phyloP scores from a whole-genome alignment of 208 protist species.

The Acanthamoeba lugdunensis region DNA sequence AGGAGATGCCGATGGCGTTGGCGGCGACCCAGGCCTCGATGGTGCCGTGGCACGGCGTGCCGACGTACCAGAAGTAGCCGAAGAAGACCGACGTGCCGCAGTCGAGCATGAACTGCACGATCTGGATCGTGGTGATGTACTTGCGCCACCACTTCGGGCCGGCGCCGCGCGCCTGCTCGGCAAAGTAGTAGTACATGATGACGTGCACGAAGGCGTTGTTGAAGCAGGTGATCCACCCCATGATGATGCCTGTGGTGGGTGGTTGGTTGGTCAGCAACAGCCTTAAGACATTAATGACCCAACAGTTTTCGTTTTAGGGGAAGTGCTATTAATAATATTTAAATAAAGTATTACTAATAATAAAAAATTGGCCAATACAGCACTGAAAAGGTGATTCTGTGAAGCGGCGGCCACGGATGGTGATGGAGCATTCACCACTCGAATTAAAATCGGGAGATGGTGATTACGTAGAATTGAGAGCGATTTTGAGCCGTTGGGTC shows the following conservation, averaged over 20 bases:
- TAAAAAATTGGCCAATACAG: no score
- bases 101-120: conserved; percentile 29
- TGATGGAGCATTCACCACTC: no score
- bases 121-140: conserved; percentile 25
- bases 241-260: not conserved
- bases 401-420: no score
- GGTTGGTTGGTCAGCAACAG: no score
- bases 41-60: conserved; percentile 19
- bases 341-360: no score
- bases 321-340: no score
- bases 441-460: no score
- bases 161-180: conserved; percentile 64
- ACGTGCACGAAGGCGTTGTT: conserved; percentile 80
- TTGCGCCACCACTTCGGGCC: conserved; percentile 78
- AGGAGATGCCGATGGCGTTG: conserved; percentile 17
- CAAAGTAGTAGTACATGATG: conserved; percentile 83
- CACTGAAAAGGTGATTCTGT: no score
- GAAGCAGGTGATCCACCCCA: conserved; percentile 50
- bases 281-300: no score
- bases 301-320: no score
- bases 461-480: no score
- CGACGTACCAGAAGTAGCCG: conserved; percentile 20
- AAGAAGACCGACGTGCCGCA: conserved; percentile 32
- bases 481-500: no score
- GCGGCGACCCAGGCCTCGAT: not conserved